Evolutionary conservation across 768 basidiomycete genomes (phyloP).

Genomic region (Auricularia cornea): DNA sequence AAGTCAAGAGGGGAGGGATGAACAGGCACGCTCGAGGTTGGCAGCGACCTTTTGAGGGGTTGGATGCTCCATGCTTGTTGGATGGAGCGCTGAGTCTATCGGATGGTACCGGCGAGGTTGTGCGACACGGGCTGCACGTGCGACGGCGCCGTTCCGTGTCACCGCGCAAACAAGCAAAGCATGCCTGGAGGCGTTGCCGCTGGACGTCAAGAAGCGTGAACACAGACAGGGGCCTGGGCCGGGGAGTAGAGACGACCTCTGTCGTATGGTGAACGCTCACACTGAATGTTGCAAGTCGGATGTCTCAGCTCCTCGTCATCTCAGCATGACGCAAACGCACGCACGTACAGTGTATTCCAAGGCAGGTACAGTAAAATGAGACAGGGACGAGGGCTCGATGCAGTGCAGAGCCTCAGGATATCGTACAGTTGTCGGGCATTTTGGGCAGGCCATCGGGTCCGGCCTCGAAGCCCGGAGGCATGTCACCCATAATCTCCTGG

Average conservation of each 20-base stretch:
- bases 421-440: conserved; percentile 32
- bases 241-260: too few species aligned
- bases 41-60: too few species aligned
- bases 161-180: too few species aligned
- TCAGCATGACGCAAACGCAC: too few species aligned
- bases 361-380: neutral
- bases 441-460: conserved; percentile 48
- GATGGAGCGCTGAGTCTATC: neutral
- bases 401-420: conserved; percentile 14
- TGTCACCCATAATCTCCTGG: conserved; percentile 70
- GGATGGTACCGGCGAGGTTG: neutral
- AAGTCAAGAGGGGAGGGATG: too few species aligned
- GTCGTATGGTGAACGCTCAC: too few species aligned
- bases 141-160: neutral
- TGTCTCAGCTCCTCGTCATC: too few species aligned
- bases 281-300: too few species aligned
- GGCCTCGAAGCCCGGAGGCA: conserved; percentile 61
- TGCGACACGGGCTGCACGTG: neutral
- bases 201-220: too few species aligned
- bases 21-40: too few species aligned
- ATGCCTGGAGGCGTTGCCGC: too few species aligned
- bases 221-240: too few species aligned
- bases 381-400: neutral
- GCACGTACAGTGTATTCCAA: neutral
- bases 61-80: neutral